Percentiles rank a stretch among this genome's conserved stretches.
phyloP scores from a whole-genome alignment of 2,329 filamentous ascomycete genomes.

The Xylaria sp. region DNA sequence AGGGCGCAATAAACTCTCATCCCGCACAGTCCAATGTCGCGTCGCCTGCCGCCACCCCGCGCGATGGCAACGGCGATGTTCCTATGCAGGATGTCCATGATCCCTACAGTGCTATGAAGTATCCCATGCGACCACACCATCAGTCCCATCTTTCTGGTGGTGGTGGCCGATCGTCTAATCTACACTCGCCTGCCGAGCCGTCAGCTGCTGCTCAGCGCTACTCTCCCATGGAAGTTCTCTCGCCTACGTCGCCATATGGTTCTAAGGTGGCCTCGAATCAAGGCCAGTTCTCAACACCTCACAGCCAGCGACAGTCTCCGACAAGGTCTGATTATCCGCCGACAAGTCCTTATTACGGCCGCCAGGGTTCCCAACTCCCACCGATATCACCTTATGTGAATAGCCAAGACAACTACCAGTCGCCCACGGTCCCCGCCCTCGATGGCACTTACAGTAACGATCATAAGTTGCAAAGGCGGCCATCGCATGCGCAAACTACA shows the following conservation, averaged over 20 bases:
- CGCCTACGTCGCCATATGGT: constrained; percentile 82
- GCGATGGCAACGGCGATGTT: constrained; percentile 80
- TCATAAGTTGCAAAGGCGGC: constrained; percentile 68
- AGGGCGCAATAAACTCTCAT: constrained; percentile 57
- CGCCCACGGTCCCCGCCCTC: constrained; percentile 76
- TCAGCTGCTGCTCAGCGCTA: constrained; percentile 90
- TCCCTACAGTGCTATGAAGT: constrained; percentile 86
- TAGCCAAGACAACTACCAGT: constrained; percentile 77
- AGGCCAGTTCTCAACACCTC: constrained; percentile 63
- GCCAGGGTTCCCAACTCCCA: constrained; percentile 74
- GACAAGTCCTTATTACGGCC: constrained; percentile 68
- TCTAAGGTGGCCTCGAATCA: constrained; percentile 68
- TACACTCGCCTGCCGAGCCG: constrained; percentile 80
- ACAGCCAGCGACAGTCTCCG: constrained; percentile 79
- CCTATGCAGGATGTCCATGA: constrained; percentile 89
- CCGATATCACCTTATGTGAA: constrained; percentile 77
- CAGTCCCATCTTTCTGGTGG: constrained; percentile 74
- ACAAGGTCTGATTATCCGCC: constrained; percentile 72
- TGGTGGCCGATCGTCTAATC: constrained; percentile 64
- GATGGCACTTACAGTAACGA: constrained; percentile 72
- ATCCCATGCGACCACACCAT: constrained; percentile 81
- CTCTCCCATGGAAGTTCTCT: constrained; percentile 92
- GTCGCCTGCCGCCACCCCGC: constrained; percentile 60
- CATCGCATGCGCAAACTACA: constrained; percentile 56
- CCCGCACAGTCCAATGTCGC: constrained; percentile 52